These are phyloP conservation scores for Hymenoscyphus albidus DNA, from an alignment of 2,329 filamentous ascomycete genomes.

Conservation along the genomic window DNA sequence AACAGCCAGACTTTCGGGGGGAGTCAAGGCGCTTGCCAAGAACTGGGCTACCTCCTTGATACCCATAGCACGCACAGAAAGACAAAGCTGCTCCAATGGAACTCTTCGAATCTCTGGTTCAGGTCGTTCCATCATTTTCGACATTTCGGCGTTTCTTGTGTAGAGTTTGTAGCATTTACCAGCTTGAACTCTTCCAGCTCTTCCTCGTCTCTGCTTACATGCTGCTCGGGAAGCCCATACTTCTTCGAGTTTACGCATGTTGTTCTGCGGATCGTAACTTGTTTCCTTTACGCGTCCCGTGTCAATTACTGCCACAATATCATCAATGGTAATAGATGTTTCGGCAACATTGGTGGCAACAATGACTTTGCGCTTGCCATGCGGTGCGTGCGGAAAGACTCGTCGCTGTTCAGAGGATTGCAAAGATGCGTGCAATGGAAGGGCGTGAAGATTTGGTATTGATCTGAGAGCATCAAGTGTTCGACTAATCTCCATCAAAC, in stretches of 20 bases:
- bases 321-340: constrained; percentile 97
- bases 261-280: constrained; percentile 84
- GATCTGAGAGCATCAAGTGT: constrained; percentile 65
- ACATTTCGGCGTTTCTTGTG: constrained; percentile 74
- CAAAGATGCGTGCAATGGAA: constrained; percentile 89
- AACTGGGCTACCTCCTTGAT: constrained; percentile 78
- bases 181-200: constrained; percentile 87
- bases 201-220: constrained; percentile 88
- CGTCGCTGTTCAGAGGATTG: constrained; percentile 82
- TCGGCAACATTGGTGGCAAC: constrained; percentile 96
- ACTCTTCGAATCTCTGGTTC: constrained; percentile 93
- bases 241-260: constrained; percentile 91
- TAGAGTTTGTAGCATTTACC: constrained; percentile 95
- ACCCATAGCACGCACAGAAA: constrained; percentile 94
- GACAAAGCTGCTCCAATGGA: constrained; percentile 87
- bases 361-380: constrained; percentile 84
- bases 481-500: constrained; percentile 85
- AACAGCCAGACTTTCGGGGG: constrained; percentile 79
- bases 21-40: constrained; percentile 80
- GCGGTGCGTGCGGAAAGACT: constrained; percentile 74
- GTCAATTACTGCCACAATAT: constrained; percentile 94
- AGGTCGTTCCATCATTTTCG: constrained; percentile 80
- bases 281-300: constrained; percentile 96
- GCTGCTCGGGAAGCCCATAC: constrained; percentile 93
- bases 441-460: constrained; percentile 66